Base-by-base conservation (phyloP, 768 basidiomycete species). In the Lentinula aciculospora region DNA sequence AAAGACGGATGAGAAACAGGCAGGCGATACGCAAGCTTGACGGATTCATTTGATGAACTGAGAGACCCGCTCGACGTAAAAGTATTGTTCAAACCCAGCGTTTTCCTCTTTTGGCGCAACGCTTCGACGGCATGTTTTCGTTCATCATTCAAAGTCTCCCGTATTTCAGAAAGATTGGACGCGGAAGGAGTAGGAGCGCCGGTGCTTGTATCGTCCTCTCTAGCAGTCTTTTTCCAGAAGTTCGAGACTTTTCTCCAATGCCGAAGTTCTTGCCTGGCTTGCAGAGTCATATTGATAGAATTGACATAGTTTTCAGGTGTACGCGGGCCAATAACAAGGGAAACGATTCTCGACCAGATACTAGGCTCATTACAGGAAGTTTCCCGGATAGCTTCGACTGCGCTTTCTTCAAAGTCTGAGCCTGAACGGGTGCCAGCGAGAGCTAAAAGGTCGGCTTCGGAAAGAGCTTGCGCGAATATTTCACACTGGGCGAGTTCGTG, bases 191-290 rank as follows among this genome's bases (percentile, higher is more conserved):
- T 76, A 39, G 76, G 67, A 23, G 69, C 58, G 34, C 63, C 58
- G 34, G 56, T 48, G n/a, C 67, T 65, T 23, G 58, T 61, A 19
- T 60, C 61, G 2, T 64, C 62, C 59, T 68, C 70, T 49, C 72
- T 67, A 17, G 77, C 78, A 12, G 74, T 64, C 25, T 67, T 71
- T 65, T 78, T 80, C 76, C 76, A 81, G 42, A 76, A 80, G 48
- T 76, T 78, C 59, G 72, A 65, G 32, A 67, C 65, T 56, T 79
- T 80, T 66, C 68, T 78, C 54, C 70, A 70, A 40, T 74, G 69
- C 36, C 70, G 73, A 47, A 80, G 74, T 53, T 79, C 74, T 56
- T 70, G 73, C 49, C 80, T 73, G 47, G 74, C 66, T 51, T 72
- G 74, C 60, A 81, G 67, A 31, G 77, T 75, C 62, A 79, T 58